A percentile compares a stretch with the other conserved stretches of the same genome.
Conservation (phyloP, 176 grass and related monocot species). For the Saccharum officinarum region DNA sequence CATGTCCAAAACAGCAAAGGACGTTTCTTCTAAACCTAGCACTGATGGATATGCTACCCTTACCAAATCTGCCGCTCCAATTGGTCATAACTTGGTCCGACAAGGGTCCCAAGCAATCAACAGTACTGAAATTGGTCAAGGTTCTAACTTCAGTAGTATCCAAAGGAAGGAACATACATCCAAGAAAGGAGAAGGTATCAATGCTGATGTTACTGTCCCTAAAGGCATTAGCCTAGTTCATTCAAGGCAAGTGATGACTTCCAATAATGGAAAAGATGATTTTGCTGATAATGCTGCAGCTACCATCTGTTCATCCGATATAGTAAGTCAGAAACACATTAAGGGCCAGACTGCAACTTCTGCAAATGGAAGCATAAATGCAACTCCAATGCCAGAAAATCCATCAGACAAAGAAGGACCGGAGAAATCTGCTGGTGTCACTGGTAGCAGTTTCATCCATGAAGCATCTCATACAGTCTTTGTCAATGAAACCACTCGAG, state of each 20-base stretch:
- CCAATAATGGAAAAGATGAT: background rate
- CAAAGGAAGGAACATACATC: slow-evolving; percentile 2
- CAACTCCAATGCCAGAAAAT: slow-evolving; percentile 3
- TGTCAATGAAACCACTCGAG: background rate
- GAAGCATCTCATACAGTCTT: slow-evolving; percentile 4
- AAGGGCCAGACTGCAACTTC: background rate
- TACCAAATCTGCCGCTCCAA: slow-evolving; percentile 17
- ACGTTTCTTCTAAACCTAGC: background rate
- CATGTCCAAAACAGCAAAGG: background rate
- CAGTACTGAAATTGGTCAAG: slow-evolving; percentile 16
- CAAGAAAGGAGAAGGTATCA: background rate
- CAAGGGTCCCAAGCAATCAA: slow-evolving; percentile 26
- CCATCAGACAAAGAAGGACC: background rate
- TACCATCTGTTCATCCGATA: background rate
- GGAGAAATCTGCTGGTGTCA: slow-evolving; percentile 2
- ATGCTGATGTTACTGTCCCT: background rate
- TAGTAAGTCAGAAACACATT: background rate
- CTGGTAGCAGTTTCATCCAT: slow-evolving; percentile 4
- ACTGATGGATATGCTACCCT: background rate
- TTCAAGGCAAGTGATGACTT: slow-evolving; percentile 6
- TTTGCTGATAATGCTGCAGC: background rate
- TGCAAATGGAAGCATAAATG: background rate
- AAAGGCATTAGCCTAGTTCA: background rate
- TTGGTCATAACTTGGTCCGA: slow-evolving; percentile 12
- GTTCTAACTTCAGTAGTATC: background rate